Evolutionary conservation across 2,329 filamentous ascomycete species (phyloP), one percentile per base, ranked within the genome.

Genomic region (Fusarium sp.): DNA sequence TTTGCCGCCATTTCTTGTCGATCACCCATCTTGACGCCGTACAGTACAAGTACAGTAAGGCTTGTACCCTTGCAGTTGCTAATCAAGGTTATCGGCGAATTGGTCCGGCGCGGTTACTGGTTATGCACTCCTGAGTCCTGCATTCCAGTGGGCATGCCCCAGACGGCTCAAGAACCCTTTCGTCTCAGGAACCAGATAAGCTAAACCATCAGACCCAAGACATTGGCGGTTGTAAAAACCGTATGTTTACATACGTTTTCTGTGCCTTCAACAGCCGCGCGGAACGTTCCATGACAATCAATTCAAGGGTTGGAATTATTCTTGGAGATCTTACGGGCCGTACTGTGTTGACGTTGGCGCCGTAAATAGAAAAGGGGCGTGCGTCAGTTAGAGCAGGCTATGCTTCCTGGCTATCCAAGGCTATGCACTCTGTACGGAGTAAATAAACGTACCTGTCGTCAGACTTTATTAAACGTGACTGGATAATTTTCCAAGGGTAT

Each of bases 61-160:
- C 62, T 70, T 50, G 39, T 26, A 49, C 40, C 53, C 66, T 67
- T 55, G 62, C 19, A 44, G 24, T 54, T 63, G 53, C 53, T 70
- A 56, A 67, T 67, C 66, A 52, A 53, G 30, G 60, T 64, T 67
- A 67, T 70, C 66, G 63, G 57, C 26, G 66, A 68, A 62, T 58
- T 66, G 37, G 51, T 22, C 50, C 22, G 32, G 51, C 28, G 39
- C 26, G 39, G 59, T 35, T 41, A 53, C 60, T 63, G 47, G 63
- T 60, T 49, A 73, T 74, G 71, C 70, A 74, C 71, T 72, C 71
- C 71, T 73, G 62, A 56, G 61, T 74, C 70, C 68, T 73, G 71
- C 71, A 73, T 73, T 68, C 71, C 71, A 70, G 52, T 60, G 43
- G 50, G 33, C 49, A 54, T 62, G 33, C 56, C 22, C 56, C 22